Evolutionary conservation across 768 basidiomycete genomes (phyloP).

Genomic region (Suillus subluteus): DNA sequence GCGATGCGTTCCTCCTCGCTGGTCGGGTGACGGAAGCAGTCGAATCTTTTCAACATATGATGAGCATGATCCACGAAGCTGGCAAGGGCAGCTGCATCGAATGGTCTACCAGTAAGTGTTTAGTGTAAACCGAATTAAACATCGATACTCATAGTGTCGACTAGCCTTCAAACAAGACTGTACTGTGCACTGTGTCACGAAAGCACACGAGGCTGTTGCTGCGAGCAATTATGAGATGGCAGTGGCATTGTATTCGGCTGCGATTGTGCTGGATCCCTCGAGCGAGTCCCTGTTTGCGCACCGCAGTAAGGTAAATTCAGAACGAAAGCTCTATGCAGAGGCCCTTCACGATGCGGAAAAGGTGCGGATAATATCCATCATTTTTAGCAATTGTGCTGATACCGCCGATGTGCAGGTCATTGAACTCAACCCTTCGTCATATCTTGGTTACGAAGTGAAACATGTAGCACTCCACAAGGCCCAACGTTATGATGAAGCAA

Average conservation of each 20-base stretch:
- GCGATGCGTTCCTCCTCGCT: neutral
- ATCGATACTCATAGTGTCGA: neutral
- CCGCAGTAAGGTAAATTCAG: neutral
- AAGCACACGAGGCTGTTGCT: neutral
- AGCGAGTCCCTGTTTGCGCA: neutral
- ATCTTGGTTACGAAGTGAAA: neutral
- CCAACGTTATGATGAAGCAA: neutral
- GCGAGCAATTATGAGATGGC: neutral
- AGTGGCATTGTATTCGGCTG: neutral
- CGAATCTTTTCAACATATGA: neutral
- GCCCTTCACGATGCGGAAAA: conserved; percentile 1
- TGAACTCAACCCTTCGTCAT: neutral
- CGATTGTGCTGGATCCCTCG: neutral
- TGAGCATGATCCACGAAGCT: neutral
- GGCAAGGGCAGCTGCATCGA: neutral
- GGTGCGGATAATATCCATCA: neutral
- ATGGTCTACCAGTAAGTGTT: neutral
- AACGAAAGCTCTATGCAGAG: neutral
- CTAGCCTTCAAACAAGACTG: neutral
- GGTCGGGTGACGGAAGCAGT: neutral
- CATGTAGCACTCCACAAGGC: neutral
- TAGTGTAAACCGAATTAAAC: too few species aligned
- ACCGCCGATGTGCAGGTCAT: neutral
- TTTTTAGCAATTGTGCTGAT: neutral
- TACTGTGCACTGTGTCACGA: neutral